A percentile compares a stretch with the other conserved stretches of the same genome.
phyloP scores from a whole-genome alignment of 2,329 filamentous ascomycete species.

The Xylaria sp. region DNA sequence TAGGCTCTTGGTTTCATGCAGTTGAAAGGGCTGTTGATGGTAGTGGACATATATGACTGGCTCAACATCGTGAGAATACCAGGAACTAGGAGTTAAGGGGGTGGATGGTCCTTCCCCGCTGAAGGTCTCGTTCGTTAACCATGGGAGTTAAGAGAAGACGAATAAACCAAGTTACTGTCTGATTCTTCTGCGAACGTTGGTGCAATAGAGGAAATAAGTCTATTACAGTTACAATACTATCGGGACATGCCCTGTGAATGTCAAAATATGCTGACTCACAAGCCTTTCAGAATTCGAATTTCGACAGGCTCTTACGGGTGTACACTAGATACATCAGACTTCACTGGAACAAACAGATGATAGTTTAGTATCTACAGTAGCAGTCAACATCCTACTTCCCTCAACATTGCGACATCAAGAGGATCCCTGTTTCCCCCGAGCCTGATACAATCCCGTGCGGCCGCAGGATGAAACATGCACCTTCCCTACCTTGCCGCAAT shows the following conservation, averaged over 20 bases:
- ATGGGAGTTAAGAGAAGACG: neutral
- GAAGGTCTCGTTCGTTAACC: neutral
- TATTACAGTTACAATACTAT: neutral
- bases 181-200: neutral
- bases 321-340: too few relatives aligned
- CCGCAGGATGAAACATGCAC: neutral
- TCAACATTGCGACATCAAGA: neutral
- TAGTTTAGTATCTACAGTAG: too few relatives aligned
- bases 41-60: neutral
- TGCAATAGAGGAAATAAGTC: slow-evolving; percentile 5
- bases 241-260: neutral
- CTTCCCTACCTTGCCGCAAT: neutral
- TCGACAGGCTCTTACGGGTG: too few relatives aligned
- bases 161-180: neutral
- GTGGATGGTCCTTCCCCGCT: neutral
- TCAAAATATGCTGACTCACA: neutral
- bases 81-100: neutral
- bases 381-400: neutral
- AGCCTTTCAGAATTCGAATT: neutral
- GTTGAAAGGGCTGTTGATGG: neutral
- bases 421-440: neutral
- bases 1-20: neutral
- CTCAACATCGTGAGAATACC: neutral
- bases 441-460: neutral
- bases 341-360: too few relatives aligned